These are phyloP conservation scores for Monoraphidium neglectum DNA, from an alignment of 139 green algal genomes.

Conservation along the genomic window DNA sequence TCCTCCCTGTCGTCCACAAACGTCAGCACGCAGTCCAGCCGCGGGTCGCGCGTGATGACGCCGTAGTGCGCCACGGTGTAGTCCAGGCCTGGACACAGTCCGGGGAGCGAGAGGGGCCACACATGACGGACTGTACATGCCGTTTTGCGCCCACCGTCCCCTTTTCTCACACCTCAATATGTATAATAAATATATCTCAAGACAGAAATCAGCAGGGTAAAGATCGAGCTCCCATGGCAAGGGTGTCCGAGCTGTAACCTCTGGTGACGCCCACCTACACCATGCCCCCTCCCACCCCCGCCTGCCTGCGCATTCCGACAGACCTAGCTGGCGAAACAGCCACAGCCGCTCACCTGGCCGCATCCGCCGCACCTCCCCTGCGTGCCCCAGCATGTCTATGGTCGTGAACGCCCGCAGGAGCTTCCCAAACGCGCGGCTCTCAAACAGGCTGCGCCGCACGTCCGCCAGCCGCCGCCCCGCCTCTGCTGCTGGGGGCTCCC, in stretches of 20 bases:
- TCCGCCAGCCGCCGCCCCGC: constrained; percentile 37
- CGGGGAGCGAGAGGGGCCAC: too few relatives aligned
- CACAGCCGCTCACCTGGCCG: constrained; percentile 47
- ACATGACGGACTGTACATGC: too few relatives aligned
- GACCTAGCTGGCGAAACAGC: too few relatives aligned
- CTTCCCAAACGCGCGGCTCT: constrained; percentile 57
- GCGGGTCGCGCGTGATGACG: constrained; percentile 61
- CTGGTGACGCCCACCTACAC: too few relatives aligned
- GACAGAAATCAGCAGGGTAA: too few relatives aligned
- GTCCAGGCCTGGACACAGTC: constrained; percentile 60
- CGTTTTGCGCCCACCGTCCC: too few relatives aligned
- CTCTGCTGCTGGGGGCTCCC: background rate
- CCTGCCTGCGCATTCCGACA: too few relatives aligned
- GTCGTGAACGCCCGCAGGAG: constrained; percentile 66
- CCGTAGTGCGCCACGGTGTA: constrained; percentile 87
- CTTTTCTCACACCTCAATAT: too few relatives aligned
- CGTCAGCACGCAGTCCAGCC: constrained; percentile 77
- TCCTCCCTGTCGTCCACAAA: constrained; percentile 68
- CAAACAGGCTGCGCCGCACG: constrained; percentile 52
- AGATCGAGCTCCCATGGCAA: too few relatives aligned
- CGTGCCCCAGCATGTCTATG: constrained; percentile 46
- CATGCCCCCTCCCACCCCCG: too few relatives aligned
- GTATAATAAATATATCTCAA: too few relatives aligned
- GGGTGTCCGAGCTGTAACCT: too few relatives aligned
- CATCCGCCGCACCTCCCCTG: constrained; percentile 74